Conservation (phyloP, 2,329 filamentous ascomycete genomes). For the Pseudocercospora fuligena region DNA sequence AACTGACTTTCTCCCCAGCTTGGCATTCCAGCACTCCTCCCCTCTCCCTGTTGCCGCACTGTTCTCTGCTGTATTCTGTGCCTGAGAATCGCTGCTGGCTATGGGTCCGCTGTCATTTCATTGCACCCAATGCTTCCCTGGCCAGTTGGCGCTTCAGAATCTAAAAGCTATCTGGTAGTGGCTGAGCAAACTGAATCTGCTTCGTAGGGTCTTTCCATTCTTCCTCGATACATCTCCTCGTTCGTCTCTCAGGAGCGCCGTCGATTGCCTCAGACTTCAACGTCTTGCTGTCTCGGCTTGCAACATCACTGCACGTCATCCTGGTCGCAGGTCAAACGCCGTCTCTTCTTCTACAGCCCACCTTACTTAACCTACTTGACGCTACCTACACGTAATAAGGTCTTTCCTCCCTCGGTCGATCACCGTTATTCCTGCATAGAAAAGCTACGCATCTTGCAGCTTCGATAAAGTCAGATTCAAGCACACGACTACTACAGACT, state of each 20-base stretch:
- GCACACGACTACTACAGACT: not conserved
- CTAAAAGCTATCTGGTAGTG: not conserved
- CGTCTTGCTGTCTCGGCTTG: not conserved
- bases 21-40: slow-evolving; percentile 3
- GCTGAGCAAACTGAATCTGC: not conserved
- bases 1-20: not conserved
- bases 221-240: not conserved
- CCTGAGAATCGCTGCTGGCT: not conserved
- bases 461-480: not conserved
- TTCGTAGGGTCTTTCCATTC: not conserved
- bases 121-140: not conserved
- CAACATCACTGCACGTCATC: not conserved
- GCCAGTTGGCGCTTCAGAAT: not conserved
- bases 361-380: not conserved
- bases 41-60: not conserved
- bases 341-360: not conserved
- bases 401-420: not conserved
- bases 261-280: slow-evolving; percentile 6
- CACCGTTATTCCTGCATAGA: slow-evolving; percentile 2
- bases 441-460: slow-evolving; percentile 3
- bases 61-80: not conserved
- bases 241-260: not conserved
- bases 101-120: slow-evolving; percentile 1
- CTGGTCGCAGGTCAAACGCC: not conserved
- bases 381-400: not conserved